Evolutionary conservation across 257 asterid species (phyloP), one percentile per base, ranked within the genome.

Genomic region (Solanum arcanum): DNA sequence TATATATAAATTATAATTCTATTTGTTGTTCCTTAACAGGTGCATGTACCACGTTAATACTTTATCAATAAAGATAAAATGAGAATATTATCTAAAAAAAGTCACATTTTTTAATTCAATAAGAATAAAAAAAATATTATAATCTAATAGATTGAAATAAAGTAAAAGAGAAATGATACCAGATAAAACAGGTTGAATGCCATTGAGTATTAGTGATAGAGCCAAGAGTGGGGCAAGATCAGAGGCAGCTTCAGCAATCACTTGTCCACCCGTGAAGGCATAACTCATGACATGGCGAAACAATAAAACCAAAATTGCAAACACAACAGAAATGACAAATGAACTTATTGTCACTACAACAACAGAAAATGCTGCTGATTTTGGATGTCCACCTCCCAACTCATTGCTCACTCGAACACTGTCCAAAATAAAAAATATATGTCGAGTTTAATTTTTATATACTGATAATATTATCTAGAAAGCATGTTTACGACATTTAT

Each of bases 121-220:
- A 15, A 49, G 6, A 49, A 49, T 49, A 0, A 49, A 49, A 15
- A 15, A 16, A 5, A 49, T 15, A 49, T 15, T 2, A 49, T 49
- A 49, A 21, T 49, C 9, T 46, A 47, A 7, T 47, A 13, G 5
- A 47, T 47, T 1, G 15, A 47, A 47, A 47, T 16, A 47, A 16
- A 47, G 62, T 52, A 6, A 16, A 52, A 15, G 18, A 62, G 69
- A 62, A 11, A 7, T 33, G 69, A 12, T 93, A 95, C 97, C 98
- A 2, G 98, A 92, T 73, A 95, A 87, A 89, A 94, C 98, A 12
- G 97, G 97, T 68, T 94, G 98, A 87, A 94, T 77, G 12, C 98
- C 96, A 60, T 93, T 93, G 66, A 95, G 98, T n/a, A 95, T 12
- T 7, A 92, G 73, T 44, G 98, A 89, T 62, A 80, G 16, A 2